Conservation (phyloP, 805 yeast genomes). For the Sugiyamaella americana region DNA sequence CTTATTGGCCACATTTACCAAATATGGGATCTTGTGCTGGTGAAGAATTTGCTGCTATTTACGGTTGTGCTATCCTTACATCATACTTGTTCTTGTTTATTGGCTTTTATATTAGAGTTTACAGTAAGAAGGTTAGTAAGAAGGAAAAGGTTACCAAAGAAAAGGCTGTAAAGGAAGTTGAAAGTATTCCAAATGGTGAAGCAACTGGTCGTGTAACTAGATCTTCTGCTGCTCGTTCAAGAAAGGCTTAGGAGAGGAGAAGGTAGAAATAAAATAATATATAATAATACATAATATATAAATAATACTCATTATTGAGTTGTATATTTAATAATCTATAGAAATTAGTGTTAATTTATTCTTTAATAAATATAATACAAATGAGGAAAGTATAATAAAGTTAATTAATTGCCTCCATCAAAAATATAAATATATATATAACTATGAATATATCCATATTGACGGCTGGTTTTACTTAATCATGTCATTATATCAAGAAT, state of each 20-base stretch:
- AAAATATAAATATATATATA: too few relatives aligned
- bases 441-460: too few relatives aligned
- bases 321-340: neutral
- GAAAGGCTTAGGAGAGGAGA: slow-evolving; percentile 18
- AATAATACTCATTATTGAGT: too few relatives aligned
- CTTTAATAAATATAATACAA: neutral
- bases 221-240: slow-evolving; percentile 16
- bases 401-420: too few relatives aligned
- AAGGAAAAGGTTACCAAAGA: slow-evolving; percentile 7
- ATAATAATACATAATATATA: too few relatives aligned
- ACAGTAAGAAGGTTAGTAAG: slow-evolving; percentile 38
- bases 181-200: slow-evolving; percentile 8
- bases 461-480: too few relatives aligned
- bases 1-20: slow-evolving; percentile 63
- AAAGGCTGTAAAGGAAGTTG: slow-evolving; percentile 7
- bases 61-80: slow-evolving; percentile 82
- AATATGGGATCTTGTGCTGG: slow-evolving; percentile 85
- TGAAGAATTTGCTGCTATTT: slow-evolving; percentile 85
- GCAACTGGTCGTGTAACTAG: slow-evolving; percentile 13
- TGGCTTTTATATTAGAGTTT: slow-evolving; percentile 84
- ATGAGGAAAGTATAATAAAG: neutral
- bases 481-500: too few relatives aligned
- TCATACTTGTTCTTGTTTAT: slow-evolving; percentile 86
- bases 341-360: neutral
- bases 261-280: too few relatives aligned